Evolutionary conservation across 139 green algal species (phyloP), one percentile per base, ranked within the genome.

Genomic region (Zygnema cylindricum): DNA sequence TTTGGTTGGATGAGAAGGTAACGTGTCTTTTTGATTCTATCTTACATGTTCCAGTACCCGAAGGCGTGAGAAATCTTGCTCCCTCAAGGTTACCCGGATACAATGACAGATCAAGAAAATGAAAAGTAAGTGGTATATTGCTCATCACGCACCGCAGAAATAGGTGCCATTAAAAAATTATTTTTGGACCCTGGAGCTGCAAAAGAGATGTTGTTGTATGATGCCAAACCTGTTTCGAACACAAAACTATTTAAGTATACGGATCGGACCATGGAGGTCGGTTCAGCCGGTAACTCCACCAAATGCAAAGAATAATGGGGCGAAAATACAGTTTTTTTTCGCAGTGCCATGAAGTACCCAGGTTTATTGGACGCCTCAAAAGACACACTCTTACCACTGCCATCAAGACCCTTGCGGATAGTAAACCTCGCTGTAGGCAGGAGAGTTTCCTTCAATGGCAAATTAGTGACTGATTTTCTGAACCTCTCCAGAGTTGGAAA

Each of bases 91-190:
- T n/a, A n/a, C n/a, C n/a, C n/a, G n/a, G n/a, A n/a, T n/a, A n/a
- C n/a, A n/a, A n/a, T n/a, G n/a, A n/a, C n/a, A n/a, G n/a, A 63
- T 63, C 49, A 63, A 63, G 49, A 63, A 63, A 63, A 63, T 7
- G 49, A 63, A 77, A 90, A 90, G 86, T 90, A 90, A 7, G 86
- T 40, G 41, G 86, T 84, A 79, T 90, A 90, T 54, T 69, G 73
- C 43, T 90, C 86, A 36, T 90, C 86, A 7, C 79, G 49, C 1
- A 89, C n/a, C 1, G 40, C 86, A 33, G 78, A 38, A 38, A 90
- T 90, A 1, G 86, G 86, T 23, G 42, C 30, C 35, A 90, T 76
- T 77, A 87, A 32, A 30, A 90, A 90, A 7, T 90, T 55, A 30
- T 69, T 49, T 1, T 1, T 0, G 30, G n/a, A 25, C 22, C 86